Base-by-base conservation (phyloP, 495 filamentous ascomycete species). In the Aspergillus nanangensis region DNA sequence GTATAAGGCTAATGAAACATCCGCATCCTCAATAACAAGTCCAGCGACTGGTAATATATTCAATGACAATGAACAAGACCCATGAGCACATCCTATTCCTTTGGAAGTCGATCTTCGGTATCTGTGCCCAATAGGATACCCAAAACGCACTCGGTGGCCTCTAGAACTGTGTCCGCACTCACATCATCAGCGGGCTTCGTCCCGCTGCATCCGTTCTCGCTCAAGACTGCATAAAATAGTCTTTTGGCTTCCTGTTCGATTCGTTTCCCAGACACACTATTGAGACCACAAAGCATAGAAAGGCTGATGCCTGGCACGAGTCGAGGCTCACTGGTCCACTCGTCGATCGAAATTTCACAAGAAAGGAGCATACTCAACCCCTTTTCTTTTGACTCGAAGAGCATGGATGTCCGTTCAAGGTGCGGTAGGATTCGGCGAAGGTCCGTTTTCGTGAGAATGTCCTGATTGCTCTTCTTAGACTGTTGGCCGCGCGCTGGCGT, bases 291-390 rank as follows among this genome's bases (percentile, higher is more conserved):
- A 3, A 47, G 32, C 4, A 37, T 15, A n/a, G 71, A 60, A 33
- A 74, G 43, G 32, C 58, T 67, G 38, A 70, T 55, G 20, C 61
- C 58, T 1, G 69, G 60, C 35, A 48, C 50, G 8, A 74, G 52
- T 38, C 62, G 65, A 13, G 65, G 68, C 45, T 63, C 67, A 36
- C 69, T 61, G 32, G 65, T 68, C 70, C 62, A 75, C 24, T 64
- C 67, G 45, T 68, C 68, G 27, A 69, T 52, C 21, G 27, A 45
- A 41, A 69, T 52, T 9, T 50, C 50, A 49, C 61, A 74, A 18
- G 61, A 56, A 19, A 75, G 45, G 35, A 67, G 55, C 3, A 64
- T 55, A 24, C 41, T 58, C 32, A 50, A 52, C 8, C 44, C 38
- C 22, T 25, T 51, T 13, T 18, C 27, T 3, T 54, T 60, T 4